Base-by-base conservation (phyloP, 306 rosid species). In the Cucumis hystrix region DNA sequence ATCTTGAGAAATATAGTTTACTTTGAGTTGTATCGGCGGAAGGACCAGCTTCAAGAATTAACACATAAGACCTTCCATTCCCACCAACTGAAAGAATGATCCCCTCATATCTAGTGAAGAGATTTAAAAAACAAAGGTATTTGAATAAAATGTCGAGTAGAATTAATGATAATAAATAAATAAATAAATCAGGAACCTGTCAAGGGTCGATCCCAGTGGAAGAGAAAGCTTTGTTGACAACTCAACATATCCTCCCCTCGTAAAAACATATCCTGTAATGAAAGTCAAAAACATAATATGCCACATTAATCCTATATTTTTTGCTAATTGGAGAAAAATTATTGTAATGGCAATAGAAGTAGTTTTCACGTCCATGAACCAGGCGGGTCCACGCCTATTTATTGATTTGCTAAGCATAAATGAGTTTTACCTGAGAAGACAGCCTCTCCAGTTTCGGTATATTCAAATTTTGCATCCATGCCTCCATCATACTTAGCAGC, bases 31-130 rank as follows among this genome's bases (percentile, higher is more conserved):
- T 85, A 80, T 95, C 98, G 11, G 78, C 87, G 1, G 74, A 82
- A 81, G 98, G 96, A 84, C 98, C 98, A 40, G 96, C 90, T 87
- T 95, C 96, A 47, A 95, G 85, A 89, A 92, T 95, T 80, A 92
- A 81, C 69, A 92, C 87, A 79, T 92, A 95, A 47, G 98, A 86
- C 82, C 92, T 92, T 73, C 97, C 98, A 77, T 95, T 95, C 80
- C 98, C 97, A 79, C 98, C 98, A 37, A 95, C 92, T 77, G 98
- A 95, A 81, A 95, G 92, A 85, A 95, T 89, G 80, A 95, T 81
- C 79, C 98, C 98, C 85, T 95, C 98, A 28, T 90, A 95, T 88
- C 98, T 92, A 85, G 66, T 80, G 72, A 76, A 78, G 43, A 25
- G 76, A 77, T 35, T 59, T 79, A 39, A 43, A 54, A 45, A 52